Percentiles rank a stretch among this genome's conserved stretches.
These are phyloP conservation scores for Sporothrix euskadiensis DNA, from an alignment of 2,329 filamentous ascomycete genomes.

Conservation along the genomic window DNA sequence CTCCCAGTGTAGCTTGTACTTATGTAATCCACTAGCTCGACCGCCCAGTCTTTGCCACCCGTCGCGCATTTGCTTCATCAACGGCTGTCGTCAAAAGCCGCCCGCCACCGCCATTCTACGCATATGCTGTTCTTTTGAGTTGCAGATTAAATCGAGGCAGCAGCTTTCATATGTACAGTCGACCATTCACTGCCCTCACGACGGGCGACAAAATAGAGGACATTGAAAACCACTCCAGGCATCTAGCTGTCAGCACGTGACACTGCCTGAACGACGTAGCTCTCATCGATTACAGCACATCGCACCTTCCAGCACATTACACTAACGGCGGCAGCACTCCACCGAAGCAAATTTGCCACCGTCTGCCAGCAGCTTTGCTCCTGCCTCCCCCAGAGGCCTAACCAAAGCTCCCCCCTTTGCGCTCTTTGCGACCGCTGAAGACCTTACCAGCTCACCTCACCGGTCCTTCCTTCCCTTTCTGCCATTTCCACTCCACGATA, in stretches of 20 bases:
- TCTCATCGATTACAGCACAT: background rate
- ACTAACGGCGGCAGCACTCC: background rate
- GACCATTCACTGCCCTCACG: background rate
- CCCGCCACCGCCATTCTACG: conserved; percentile 1
- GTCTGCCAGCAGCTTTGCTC: background rate
- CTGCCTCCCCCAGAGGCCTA: background rate
- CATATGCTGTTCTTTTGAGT: background rate
- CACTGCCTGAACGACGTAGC: background rate
- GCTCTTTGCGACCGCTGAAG: background rate
- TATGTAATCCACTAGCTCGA: background rate
- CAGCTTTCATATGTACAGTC: background rate
- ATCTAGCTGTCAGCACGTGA: background rate
- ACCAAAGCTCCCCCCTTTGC: background rate
- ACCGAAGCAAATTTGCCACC: conserved; percentile 19
- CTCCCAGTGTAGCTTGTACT: background rate
- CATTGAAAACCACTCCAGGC: background rate
- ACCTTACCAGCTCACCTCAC: background rate
- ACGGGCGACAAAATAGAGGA: background rate
- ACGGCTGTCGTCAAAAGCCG: background rate
- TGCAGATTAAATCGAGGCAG: background rate
- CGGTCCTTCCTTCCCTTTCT: background rate
- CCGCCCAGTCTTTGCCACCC: conserved; percentile 7
- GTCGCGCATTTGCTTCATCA: background rate
- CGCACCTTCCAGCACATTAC: background rate
- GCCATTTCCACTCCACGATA: background rate